Evolutionary conservation across 2,329 filamentous ascomycete species (phyloP).

Genomic region (Fusarium nelsonii): DNA sequence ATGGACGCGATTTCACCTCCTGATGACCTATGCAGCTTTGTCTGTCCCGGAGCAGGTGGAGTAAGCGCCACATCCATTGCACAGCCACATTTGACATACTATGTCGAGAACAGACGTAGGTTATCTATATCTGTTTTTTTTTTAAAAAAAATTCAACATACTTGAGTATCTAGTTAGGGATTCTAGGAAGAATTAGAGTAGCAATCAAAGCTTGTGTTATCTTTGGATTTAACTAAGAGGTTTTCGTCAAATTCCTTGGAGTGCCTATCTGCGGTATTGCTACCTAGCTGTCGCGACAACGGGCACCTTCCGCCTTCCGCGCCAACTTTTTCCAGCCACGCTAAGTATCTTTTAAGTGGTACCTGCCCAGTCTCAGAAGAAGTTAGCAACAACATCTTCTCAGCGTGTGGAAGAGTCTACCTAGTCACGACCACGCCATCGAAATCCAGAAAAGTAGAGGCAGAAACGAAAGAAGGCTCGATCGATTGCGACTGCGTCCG

Average conservation of each 20-base stretch:
- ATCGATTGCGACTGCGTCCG: conserved; percentile 18
- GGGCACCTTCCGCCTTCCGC: conserved; percentile 4
- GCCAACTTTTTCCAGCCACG: conserved; percentile 41
- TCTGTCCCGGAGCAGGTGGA: conserved; percentile 9
- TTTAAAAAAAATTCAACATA: too few relatives aligned
- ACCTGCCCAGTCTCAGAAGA: conserved; percentile 15
- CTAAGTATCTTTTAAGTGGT: conserved; percentile 2
- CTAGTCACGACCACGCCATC: conserved; percentile 30
- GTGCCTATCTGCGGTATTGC: too few relatives aligned
- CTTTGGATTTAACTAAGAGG: too few relatives aligned
- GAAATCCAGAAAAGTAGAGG: conserved; percentile 7
- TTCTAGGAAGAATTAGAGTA: too few relatives aligned
- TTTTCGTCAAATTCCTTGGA: too few relatives aligned
- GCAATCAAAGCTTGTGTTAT: too few relatives aligned
- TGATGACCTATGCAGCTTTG: conserved; percentile 5
- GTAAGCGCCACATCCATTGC: conserved; percentile 13
- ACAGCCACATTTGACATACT: conserved; percentile 16
- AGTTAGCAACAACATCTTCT: conserved; percentile 35
- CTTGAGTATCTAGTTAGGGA: too few relatives aligned
- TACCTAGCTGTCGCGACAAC: too few relatives aligned
- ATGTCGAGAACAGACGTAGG: too few relatives aligned
- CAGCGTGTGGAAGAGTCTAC: conserved; percentile 21
- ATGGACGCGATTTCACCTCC: conserved; percentile 8
- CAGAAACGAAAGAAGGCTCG: not conserved
- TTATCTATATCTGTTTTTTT: too few relatives aligned